A percentile compares a stretch with the other conserved stretches of the same genome.
These are phyloP conservation scores for Sherardia arvensis DNA, from an alignment of 257 asterid species.

Conservation along the genomic window DNA sequence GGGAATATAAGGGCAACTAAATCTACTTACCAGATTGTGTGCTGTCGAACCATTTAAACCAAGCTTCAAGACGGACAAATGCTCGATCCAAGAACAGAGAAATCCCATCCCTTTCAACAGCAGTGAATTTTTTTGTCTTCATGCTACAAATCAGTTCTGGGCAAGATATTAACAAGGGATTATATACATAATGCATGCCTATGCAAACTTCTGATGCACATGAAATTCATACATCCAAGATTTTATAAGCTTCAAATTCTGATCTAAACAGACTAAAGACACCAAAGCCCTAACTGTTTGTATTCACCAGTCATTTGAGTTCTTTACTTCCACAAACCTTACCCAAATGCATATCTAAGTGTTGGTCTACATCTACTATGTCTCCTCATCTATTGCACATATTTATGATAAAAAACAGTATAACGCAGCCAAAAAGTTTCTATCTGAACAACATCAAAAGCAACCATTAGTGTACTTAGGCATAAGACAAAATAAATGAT, in stretches of 20 bases:
- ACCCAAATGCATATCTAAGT: not conserved
- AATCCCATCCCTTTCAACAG: slow-evolving; percentile 48
- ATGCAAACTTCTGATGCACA: not conserved
- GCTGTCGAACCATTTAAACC: slow-evolving; percentile 93
- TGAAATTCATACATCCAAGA: not conserved
- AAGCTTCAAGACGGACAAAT: slow-evolving; percentile 79
- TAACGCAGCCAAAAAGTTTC: not conserved
- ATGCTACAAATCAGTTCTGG: slow-evolving; percentile 67
- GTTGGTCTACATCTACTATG: not conserved
- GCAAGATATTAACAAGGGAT: not conserved
- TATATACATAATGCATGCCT: not conserved
- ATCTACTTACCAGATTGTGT: slow-evolving; percentile 70
- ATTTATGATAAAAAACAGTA: not conserved
- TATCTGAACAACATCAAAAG: not conserved
- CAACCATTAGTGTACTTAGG: not conserved
- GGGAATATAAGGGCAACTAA: not conserved
- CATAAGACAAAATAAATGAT: not conserved
- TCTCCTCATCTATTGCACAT: not conserved
- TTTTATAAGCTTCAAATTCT: not conserved
- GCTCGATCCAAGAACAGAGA: slow-evolving; percentile 64
- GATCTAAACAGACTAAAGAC: not conserved
- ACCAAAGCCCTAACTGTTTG: not conserved
- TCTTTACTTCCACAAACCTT: not conserved
- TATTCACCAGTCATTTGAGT: not conserved
- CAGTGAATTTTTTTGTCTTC: slow-evolving; percentile 56